Conservation (phyloP, 805 yeast genomes). For the Candida khao-thaluensis region DNA sequence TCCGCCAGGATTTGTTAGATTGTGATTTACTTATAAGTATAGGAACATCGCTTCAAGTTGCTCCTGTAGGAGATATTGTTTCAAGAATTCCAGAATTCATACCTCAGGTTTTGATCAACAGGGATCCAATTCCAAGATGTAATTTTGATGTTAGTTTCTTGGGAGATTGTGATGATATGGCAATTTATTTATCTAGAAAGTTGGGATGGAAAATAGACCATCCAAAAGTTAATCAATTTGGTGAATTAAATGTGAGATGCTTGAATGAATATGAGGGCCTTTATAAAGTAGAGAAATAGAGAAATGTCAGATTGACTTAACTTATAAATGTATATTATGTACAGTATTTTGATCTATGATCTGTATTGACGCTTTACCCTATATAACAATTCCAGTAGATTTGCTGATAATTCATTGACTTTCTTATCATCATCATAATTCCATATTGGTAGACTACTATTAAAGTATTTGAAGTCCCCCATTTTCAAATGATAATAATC, state of each 20-base stretch:
- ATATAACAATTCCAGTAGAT: conserved; percentile 2
- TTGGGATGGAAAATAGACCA: conserved; percentile 41
- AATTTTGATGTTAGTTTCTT: conserved; percentile 40
- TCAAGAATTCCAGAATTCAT: conserved; percentile 30
- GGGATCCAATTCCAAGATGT: conserved; percentile 34
- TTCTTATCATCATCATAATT: conserved; percentile 35
- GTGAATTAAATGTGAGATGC: conserved; percentile 6
- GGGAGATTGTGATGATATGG: conserved; percentile 44
- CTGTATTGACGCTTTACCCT: conserved; percentile 6
- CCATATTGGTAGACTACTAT: conserved; percentile 34
- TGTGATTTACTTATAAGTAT: conserved; percentile 81
- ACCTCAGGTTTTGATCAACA: conserved; percentile 41
- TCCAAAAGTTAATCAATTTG: conserved; percentile 17
- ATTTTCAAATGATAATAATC: conserved; percentile 35
- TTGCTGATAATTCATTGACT: conserved; percentile 15
- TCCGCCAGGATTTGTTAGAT: conserved; percentile 52
- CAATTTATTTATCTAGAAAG: conserved; percentile 29
- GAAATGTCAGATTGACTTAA: too few species aligned
- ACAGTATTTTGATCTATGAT: neutral
- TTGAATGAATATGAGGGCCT: conserved; percentile 10
- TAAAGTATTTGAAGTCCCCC: conserved; percentile 20
- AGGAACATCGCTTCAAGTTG: conserved; percentile 80
- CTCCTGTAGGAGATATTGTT: conserved; percentile 44
- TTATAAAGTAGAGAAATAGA: conserved; percentile 1
- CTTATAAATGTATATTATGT: neutral